phyloP scores from a whole-genome alignment of 352 stramenopile species.

The Thalassiosira oceanica region DNA sequence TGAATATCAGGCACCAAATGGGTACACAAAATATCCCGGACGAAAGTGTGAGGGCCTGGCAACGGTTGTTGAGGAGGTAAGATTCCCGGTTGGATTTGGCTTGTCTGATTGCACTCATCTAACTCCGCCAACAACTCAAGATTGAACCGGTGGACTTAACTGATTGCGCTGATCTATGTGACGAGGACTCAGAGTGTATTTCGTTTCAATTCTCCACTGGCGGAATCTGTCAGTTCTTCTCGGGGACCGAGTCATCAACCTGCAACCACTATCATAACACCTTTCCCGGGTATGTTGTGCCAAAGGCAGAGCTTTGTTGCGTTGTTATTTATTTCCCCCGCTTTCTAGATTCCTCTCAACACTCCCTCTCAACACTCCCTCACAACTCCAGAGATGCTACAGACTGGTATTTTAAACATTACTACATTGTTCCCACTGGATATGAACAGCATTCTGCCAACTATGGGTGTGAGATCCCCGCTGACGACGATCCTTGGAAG shows the following conservation, averaged over 20 bases:
- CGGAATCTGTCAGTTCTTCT: slow-evolving; percentile 1
- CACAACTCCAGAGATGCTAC: too few species aligned
- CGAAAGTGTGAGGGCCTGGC: background rate
- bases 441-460: too few species aligned
- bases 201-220: background rate
- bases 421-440: background rate
- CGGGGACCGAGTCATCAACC: too few species aligned
- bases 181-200: background rate
- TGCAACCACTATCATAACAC: background rate
- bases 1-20: background rate
- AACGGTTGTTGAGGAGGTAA: background rate
- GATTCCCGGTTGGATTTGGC: too few species aligned
- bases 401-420: slow-evolving; percentile 1
- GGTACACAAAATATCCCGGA: slow-evolving; percentile 1
- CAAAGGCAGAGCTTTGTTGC: too few species aligned
- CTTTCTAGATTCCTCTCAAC: too few species aligned
- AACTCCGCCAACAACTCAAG: too few species aligned
- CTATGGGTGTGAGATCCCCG: background rate
- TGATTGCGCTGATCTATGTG: background rate
- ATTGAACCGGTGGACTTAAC: background rate
- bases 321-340: too few species aligned
- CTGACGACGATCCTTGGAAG: background rate
- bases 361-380: too few species aligned
- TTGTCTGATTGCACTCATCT: too few species aligned
- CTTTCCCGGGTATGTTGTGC: background rate